Evolutionary conservation across 2,329 filamentous ascomycete genomes (phyloP), one percentile per base, ranked within the genome.

Genomic region (Fusarium redolens): DNA sequence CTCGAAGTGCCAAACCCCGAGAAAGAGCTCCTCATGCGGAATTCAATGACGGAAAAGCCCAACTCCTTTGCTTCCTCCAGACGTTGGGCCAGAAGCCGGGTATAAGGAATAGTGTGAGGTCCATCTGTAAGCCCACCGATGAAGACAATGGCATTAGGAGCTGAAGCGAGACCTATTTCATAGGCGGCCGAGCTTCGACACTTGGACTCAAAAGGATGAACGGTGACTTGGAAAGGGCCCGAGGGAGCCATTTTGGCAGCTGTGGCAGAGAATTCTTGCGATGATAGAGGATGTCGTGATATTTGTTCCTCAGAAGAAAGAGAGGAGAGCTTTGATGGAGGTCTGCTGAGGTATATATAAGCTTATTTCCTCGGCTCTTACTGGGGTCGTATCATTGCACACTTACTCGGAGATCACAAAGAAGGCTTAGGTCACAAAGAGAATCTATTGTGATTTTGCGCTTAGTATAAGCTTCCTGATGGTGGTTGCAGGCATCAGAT

Each of bases 121-220:
- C 92, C 92, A 79, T 94, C 92, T 41, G 87, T 87, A 20, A 95
- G 87, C 40, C 92, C 92, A 69, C 91, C 92, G 70, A 94, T 86
- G 82, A 92, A 92, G 68, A 94, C 81, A 60, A 94, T 81, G 6
- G 90, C 90, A 80, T 93, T 90, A 55, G 79, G 83, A 64, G 83
- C 80, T 44, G 81, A 76, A 15, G 74, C 45, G 20, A 79, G 78
- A 30, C 86, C 86, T 22, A 82, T 76, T 74, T 88, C 86, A 71
- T 88, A 88, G 37, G 86, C 86, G 64, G 82, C 83, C 11, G 83
- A 81, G 54, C 81, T 77, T 12, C 80, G 72, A 18, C 80, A 82
- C 8, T 82, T 79, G 9, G 85, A 86, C 28, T 80, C 76, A 70
- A 85, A 87, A 1, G 82, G 84, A 68, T 88, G 86, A 18, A 85